phyloP scores from a whole-genome alignment of 2,329 filamentous ascomycete species.

The Hypoxylon sp. region DNA sequence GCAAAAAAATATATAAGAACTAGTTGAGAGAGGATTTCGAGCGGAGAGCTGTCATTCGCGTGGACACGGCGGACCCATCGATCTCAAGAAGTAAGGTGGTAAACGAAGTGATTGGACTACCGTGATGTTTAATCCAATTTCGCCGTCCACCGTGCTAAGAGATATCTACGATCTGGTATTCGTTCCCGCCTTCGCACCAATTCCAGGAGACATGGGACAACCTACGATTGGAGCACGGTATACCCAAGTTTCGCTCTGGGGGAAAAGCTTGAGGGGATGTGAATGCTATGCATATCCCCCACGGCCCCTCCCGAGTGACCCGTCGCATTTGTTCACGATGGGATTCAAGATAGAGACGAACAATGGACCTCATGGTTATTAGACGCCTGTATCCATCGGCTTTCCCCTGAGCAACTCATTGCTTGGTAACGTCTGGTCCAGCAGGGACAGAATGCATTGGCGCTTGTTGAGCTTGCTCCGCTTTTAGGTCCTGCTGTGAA shows the following conservation, averaged over 20 bases:
- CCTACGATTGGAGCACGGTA: neutral
- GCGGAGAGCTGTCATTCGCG: neutral
- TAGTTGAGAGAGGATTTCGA: neutral
- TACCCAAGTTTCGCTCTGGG: neutral
- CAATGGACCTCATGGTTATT: neutral
- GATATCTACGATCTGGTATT: neutral
- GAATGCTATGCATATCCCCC: neutral
- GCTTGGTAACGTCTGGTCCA: neutral
- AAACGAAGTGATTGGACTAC: neutral
- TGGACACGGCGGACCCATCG: neutral
- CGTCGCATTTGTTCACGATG: neutral
- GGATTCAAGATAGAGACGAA: neutral
- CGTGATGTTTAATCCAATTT: neutral
- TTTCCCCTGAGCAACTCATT: neutral
- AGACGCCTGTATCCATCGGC: neutral
- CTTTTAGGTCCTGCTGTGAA: constrained; percentile 10
- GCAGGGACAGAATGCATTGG: neutral
- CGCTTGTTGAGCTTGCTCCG: constrained; percentile 5
- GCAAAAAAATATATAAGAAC: neutral
- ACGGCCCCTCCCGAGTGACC: neutral
- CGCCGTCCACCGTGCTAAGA: neutral
- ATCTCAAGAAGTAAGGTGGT: neutral
- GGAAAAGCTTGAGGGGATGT: neutral
- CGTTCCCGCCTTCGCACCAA: neutral
- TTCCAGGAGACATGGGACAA: neutral